These are phyloP conservation scores for Nakaseomyces bracarensis DNA, from an alignment of 1,139 yeast species.

Conservation along the genomic window DNA sequence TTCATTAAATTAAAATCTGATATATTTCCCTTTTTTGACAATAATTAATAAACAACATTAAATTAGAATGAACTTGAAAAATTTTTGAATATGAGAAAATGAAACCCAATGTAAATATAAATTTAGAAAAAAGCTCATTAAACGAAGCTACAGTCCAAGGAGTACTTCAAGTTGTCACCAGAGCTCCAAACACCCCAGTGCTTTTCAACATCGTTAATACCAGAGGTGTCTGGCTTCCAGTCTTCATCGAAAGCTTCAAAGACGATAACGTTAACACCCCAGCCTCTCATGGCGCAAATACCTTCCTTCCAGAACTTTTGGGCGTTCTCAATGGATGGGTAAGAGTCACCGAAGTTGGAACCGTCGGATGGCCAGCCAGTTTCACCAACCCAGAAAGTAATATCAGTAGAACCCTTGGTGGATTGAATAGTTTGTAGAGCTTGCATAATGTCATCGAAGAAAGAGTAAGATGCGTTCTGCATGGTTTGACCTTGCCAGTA, in stretches of 20 bases:
- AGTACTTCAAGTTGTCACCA: conserved; percentile 48
- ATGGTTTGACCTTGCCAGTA: conserved; percentile 97
- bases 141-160: conserved; percentile 47
- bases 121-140: background rate
- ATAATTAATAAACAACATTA: too few species aligned
- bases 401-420: conserved; percentile 73
- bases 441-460: conserved; percentile 94
- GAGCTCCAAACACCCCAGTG: conserved; percentile 86
- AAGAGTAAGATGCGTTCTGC: conserved; percentile 74
- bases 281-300: conserved; percentile 84
- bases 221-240: conserved; percentile 90
- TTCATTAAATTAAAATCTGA: too few species aligned
- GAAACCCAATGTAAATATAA: background rate
- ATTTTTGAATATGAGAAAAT: background rate
- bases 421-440: conserved; percentile 82
- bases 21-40: too few species aligned
- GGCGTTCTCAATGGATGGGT: conserved; percentile 69
- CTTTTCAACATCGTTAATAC: conserved; percentile 77
- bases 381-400: conserved; percentile 93
- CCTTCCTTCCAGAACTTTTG: conserved; percentile 75
- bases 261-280: conserved; percentile 88
- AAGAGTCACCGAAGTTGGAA: conserved; percentile 53
- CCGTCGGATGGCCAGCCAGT: conserved; percentile 98
- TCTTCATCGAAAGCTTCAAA: conserved; percentile 94
- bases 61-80: background rate